phyloP scores from a whole-genome alignment of 805 yeast genomes.

The Saccharomyces mikatae region DNA sequence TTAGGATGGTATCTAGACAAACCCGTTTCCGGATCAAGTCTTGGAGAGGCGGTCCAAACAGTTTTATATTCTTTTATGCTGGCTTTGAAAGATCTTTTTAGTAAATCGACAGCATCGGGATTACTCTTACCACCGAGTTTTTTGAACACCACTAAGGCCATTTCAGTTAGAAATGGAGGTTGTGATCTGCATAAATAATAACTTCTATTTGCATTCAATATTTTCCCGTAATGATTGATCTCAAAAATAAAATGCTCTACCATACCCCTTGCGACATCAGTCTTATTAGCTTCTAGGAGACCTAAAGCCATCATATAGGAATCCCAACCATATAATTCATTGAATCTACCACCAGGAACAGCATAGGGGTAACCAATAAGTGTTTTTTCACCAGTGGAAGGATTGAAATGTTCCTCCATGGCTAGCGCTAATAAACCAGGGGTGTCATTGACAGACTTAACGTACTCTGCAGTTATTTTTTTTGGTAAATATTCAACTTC shows the following conservation, averaged over 20 bases:
- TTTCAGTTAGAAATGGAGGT: constrained; percentile 93
- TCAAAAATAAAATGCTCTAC: constrained; percentile 88
- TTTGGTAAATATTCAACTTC: constrained; percentile 75
- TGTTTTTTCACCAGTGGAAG: constrained; percentile 41
- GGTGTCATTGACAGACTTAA: constrained; percentile 62
- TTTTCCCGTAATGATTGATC: constrained; percentile 83
- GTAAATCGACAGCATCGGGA: constrained; percentile 49
- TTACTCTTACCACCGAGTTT: constrained; percentile 44
- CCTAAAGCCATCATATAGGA: constrained; percentile 90
- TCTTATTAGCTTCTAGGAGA: constrained; percentile 53
- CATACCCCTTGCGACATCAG: constrained; percentile 79
- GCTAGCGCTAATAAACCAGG: constrained; percentile 88
- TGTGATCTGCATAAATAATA: constrained; percentile 89
- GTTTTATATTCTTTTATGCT: constrained; percentile 79
- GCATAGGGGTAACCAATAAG: constrained; percentile 73
- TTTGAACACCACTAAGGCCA: constrained; percentile 65
- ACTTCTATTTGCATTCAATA: constrained; percentile 86
- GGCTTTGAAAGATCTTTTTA: constrained; percentile 57
- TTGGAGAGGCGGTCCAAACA: constrained; percentile 73
- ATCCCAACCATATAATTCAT: constrained; percentile 97
- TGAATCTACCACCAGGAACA: constrained; percentile 96
- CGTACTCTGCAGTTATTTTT: constrained; percentile 66
- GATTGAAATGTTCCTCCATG: constrained; percentile 45
- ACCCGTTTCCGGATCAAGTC: constrained; percentile 67
- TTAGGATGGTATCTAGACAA: constrained; percentile 85